Evolutionary conservation across 2,329 filamentous ascomycete species (phyloP), one percentile per base, ranked within the genome.

Genomic region (Exophiala sideris): DNA sequence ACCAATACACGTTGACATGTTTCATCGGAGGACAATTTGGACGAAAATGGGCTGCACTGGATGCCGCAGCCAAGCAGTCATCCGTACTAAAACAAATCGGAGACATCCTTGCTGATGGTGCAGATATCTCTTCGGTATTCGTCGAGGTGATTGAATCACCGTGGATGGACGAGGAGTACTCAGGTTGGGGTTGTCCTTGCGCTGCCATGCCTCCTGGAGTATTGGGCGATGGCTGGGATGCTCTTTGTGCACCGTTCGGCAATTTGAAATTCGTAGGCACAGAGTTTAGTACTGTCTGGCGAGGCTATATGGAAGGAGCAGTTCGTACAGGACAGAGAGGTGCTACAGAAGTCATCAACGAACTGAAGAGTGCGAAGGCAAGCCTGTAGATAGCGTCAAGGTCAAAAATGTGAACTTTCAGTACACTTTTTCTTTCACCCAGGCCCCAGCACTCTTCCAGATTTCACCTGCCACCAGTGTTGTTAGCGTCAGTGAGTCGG

Each of bases 241-340:
- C 63, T 3, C 56, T 77, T 8, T 63, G 71, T n/a, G 64, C 70
- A 29, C 61, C 67, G 0, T 65, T 67, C 45, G 68, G 73, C 4
- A 69, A 76, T 32, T 24, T 81, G 3, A 74, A 82, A 59, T 83
- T 82, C 59, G 78, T 73, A 2, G 80, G 81, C 0, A 81, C 79
- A 0, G 80, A 83, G 68, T 78, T 74, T 1, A 72, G 75, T 0
- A 68, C 62, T 2, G 73, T 77, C 53, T 83, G 79, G 79, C 78
- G 76, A 50, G 79, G 80, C 0, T 82, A 82, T 61, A 81, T 83
- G 78, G 80, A 83, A 56, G 80, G 81, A 1, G 80, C 80, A 0
- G 67, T 83, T 9, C 61, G 73, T 5, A 74, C 70, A 46, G 80
- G 80, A 1, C 69, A 79, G 53, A 65, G 75, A 11, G 80, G 70